These are phyloP conservation scores for Cladophialophora chaetospira DNA, from an alignment of 2,329 filamentous ascomycete species.

Conservation along the genomic window DNA sequence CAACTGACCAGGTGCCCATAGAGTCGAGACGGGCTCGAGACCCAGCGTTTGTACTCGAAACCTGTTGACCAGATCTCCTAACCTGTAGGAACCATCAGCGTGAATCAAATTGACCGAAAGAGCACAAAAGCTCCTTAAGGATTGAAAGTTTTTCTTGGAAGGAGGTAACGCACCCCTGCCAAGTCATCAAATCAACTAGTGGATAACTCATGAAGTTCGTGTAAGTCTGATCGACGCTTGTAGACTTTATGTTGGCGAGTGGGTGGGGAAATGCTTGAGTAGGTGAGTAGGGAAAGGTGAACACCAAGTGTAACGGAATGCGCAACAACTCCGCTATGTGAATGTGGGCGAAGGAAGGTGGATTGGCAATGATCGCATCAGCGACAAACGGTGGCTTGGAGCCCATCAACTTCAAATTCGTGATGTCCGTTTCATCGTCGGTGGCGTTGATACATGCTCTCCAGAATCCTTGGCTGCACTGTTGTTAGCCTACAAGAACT, in stretches of 20 bases:
- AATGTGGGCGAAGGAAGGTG: conserved; percentile 42
- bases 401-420: conserved; percentile 67
- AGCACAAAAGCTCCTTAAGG: too few relatives aligned
- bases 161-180: too few relatives aligned
- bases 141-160: too few relatives aligned
- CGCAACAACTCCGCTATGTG: conserved; percentile 41
- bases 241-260: conserved; percentile 71
- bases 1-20: conserved; percentile 75
- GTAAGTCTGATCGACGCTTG: conserved; percentile 70
- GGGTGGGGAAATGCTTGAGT: conserved; percentile 74
- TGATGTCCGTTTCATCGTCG: conserved; percentile 65
- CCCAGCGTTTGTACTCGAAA: conserved; percentile 70
- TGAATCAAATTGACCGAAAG: conserved; percentile 12
- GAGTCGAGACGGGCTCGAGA: conserved; percentile 71
- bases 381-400: conserved; percentile 47
- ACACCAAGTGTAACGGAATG: conserved; percentile 41
- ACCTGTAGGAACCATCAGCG: conserved; percentile 46
- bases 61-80: conserved; percentile 75
- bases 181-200: conserved; percentile 43
- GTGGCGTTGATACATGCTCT: conserved; percentile 68
- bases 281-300: conserved; percentile 68
- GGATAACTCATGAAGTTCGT: conserved; percentile 81
- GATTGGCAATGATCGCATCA: conserved; percentile 43
- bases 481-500: too few relatives aligned
- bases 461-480: conserved; percentile 80